phyloP scores from a whole-genome alignment of 1,284 basidiomycete species.

The Boletus smithii region DNA sequence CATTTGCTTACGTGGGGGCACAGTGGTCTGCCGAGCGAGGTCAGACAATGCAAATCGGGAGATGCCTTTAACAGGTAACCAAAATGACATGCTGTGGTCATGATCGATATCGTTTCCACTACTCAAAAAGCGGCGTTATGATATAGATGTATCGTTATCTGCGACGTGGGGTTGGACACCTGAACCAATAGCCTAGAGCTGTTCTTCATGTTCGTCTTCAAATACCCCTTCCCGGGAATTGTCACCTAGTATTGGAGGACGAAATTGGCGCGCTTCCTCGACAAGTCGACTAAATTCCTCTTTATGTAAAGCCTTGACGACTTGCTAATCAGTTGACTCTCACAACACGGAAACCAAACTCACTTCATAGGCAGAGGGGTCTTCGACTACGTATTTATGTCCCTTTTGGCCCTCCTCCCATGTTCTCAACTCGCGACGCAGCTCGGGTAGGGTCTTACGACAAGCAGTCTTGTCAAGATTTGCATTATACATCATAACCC shows the following conservation, averaged over 20 bases:
- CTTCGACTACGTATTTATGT: conserved; percentile 41
- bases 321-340: neutral
- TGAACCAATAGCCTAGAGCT: conserved; percentile 4
- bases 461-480: conserved; percentile 60
- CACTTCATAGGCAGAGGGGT: conserved; percentile 49
- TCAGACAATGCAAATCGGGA: conserved; percentile 21
- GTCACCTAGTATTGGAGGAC: conserved; percentile 2
- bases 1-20: conserved; percentile 9
- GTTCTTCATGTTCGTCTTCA: conserved; percentile 16
- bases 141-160: neutral
- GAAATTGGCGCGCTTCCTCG: conserved; percentile 21
- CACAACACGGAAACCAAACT: conserved; percentile 13
- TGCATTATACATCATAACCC: conserved; percentile 66
- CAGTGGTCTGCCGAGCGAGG: conserved; percentile 2
- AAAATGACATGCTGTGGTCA: conserved; percentile 5
- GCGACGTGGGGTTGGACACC: neutral
- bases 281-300: conserved; percentile 29
- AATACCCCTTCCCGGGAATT: conserved; percentile 1
- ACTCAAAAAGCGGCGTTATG: conserved; percentile 3
- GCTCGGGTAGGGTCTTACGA: conserved; percentile 46
- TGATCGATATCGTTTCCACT: conserved; percentile 1
- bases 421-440: conserved; percentile 51
- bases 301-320: conserved; percentile 20
- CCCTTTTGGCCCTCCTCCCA: conserved; percentile 52
- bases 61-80: conserved; percentile 4